These are phyloP conservation scores for Acer campestre DNA, from an alignment of 345 rosid species.

Conservation along the genomic window DNA sequence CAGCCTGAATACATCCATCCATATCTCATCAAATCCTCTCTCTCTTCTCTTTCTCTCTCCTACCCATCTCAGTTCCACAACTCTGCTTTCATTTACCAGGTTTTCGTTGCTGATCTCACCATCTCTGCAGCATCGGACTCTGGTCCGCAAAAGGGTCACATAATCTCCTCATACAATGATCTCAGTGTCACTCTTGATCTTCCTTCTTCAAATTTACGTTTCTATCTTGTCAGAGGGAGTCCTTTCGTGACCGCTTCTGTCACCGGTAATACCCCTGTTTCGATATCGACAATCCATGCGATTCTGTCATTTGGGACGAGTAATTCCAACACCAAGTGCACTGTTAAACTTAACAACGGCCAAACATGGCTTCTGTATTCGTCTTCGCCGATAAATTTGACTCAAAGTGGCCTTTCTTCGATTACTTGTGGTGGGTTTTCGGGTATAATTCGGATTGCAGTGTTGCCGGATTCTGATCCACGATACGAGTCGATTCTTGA, in stretches of 20 bases:
- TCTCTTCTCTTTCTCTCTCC: conserved; percentile 64
- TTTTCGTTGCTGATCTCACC: conserved; percentile 66
- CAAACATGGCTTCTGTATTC: conserved; percentile 89
- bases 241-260: conserved; percentile 79
- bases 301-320: conserved; percentile 57
- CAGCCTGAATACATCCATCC: conserved; percentile 93
- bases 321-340: conserved; percentile 58
- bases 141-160: conserved; percentile 40
- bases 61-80: conserved; percentile 70
- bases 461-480: conserved; percentile 51
- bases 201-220: conserved; percentile 67
- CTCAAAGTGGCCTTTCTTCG: conserved; percentile 38
- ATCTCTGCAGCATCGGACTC: conserved; percentile 55
- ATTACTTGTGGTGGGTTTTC: conserved; percentile 55
- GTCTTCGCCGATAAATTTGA: conserved; percentile 63
- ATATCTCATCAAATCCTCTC: conserved; percentile 71
- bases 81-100: conserved; percentile 65
- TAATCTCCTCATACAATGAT: conserved; percentile 71
- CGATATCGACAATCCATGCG: conserved; percentile 75
- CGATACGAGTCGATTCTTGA: conserved; percentile 60
- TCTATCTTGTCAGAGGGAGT: conserved; percentile 85
- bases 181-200: conserved; percentile 79
- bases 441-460: conserved; percentile 64
- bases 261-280: conserved; percentile 39
- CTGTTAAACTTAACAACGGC: conserved; percentile 64